Evolutionary conservation across 2,329 filamentous ascomycete species (phyloP), one percentile per base, ranked within the genome.

Genomic region (Exophiala bonariae): DNA sequence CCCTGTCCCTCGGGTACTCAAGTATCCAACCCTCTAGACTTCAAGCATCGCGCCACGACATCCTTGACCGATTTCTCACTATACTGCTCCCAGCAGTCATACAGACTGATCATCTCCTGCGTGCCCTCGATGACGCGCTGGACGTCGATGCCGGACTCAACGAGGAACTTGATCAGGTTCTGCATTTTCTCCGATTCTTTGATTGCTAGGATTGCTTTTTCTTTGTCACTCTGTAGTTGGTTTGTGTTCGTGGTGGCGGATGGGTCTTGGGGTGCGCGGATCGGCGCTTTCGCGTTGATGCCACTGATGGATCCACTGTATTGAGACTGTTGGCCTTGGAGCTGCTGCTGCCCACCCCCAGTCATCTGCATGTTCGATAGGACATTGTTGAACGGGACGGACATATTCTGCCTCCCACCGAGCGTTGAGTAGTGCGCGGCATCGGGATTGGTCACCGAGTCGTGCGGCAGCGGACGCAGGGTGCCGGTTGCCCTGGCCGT

Each of bases 71-170:
- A 71, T 64, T 84, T 82, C 60, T 86, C 82, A 44, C 72, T 80
- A 61, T 83, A 86, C 49, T 74, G 73, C 56, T 86, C 83, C 82
- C 82, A 86, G 1, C 81, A 69, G 62, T 95, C 88, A 64, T 96
- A 96, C 54, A 96, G 80, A 3, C 88, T 91, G 43, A 96, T 88
- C 53, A 96, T 79, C 70, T 96, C 91, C 68, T 96, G 91, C 0
- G 88, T 92, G 61, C 87, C 89, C 67, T 96, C 89, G 41, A 95
- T 86, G 66, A 95, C 85, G 23, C 83, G 86, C 56, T 88, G 82
- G 61, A 96, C 86, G 60, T 95, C 88, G 34, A 96, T 81, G 47
- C 82, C 86, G 60, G 88, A 93, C 63, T 95, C 89, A 1, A 90
- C 87, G 47, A 96, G 75, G 86, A 90, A 96, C 32, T 81, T 80